phyloP scores from a whole-genome alignment of 2,329 filamentous ascomycete species.

The Nothomitra cinnamomea region DNA sequence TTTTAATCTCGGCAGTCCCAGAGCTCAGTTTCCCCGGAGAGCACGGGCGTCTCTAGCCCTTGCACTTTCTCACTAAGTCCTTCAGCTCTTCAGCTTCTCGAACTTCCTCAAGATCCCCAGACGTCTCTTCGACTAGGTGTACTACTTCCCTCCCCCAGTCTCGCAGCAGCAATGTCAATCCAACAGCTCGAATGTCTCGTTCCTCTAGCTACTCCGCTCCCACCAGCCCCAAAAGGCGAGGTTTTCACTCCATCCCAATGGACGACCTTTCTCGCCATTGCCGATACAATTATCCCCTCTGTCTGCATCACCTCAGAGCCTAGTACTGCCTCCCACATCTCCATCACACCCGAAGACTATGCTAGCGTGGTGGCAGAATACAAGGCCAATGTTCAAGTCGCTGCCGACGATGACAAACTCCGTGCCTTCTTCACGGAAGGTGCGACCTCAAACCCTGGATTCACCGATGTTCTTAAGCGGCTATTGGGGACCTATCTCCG shows the following conservation, averaged over 20 bases:
- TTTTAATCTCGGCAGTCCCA: too few relatives aligned
- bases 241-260: conserved; percentile 39
- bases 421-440: too few relatives aligned
- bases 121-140: too few relatives aligned
- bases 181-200: not conserved
- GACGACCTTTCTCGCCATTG: conserved; percentile 38
- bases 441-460: too few relatives aligned
- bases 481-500: conserved; percentile 8
- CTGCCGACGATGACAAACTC: too few relatives aligned
- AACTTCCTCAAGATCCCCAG: too few relatives aligned
- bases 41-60: too few relatives aligned
- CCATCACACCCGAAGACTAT: conserved; percentile 25
- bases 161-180: conserved; percentile 3
- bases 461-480: conserved; percentile 15
- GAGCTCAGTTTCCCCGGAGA: too few relatives aligned
- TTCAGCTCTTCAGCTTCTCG: too few relatives aligned
- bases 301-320: conserved; percentile 25
- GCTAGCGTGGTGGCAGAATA: conserved; percentile 15
- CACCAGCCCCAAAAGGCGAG: conserved; percentile 28
- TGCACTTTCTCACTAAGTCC: too few relatives aligned
- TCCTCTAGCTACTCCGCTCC: conserved; percentile 27
- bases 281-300: conserved; percentile 39
- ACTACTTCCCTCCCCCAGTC: too few relatives aligned
- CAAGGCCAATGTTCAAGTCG: too few relatives aligned
- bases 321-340: conserved; percentile 20